A percentile compares a stretch with the other conserved stretches of the same genome.
Evolutionary conservation across 345 rosid species (phyloP).

Genomic region (Kernera saxatilis): DNA sequence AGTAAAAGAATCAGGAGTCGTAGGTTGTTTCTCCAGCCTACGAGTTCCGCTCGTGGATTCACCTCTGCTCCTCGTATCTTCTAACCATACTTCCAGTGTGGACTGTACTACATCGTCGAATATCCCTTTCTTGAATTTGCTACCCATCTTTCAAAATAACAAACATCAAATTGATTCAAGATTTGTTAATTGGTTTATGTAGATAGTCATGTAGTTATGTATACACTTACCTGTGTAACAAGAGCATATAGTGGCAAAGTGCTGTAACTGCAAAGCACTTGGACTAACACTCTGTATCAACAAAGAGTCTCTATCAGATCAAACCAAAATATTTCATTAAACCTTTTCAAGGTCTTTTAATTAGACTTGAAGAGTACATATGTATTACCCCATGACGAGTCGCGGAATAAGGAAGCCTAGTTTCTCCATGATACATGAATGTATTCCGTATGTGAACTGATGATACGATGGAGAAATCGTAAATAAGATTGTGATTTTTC

Average conservation of each 20-base stretch:
- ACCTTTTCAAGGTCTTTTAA: neutral
- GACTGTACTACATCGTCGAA: conserved; percentile 29
- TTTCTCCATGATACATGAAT: conserved; percentile 80
- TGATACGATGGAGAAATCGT: conserved; percentile 1
- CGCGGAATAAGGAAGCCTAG: conserved; percentile 58
- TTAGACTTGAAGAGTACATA: neutral
- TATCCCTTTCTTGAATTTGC: conserved; percentile 47
- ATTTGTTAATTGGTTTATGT: neutral
- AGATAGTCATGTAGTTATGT: neutral
- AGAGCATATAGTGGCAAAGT: conserved; percentile 75
- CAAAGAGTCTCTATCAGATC: neutral
- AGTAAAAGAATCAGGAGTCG: conserved; percentile 3
- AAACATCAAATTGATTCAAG: neutral
- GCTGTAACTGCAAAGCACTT: conserved; percentile 86
- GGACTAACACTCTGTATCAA: conserved; percentile 59
- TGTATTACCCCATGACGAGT: conserved; percentile 64
- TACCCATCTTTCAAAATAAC: conserved; percentile 54
- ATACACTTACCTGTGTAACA: conserved; percentile 55
- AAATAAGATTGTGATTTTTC: neutral
- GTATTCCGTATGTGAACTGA: conserved; percentile 63
- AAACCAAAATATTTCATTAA: neutral
- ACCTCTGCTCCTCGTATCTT: neutral
- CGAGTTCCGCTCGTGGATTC: conserved; percentile 24
- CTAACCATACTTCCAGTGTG: conserved; percentile 29
- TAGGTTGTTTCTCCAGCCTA: conserved; percentile 19